These are phyloP conservation scores for Ophiocordyceps polyrhachis-furcata DNA, from an alignment of 2,329 filamentous ascomycete species.

Conservation along the genomic window DNA sequence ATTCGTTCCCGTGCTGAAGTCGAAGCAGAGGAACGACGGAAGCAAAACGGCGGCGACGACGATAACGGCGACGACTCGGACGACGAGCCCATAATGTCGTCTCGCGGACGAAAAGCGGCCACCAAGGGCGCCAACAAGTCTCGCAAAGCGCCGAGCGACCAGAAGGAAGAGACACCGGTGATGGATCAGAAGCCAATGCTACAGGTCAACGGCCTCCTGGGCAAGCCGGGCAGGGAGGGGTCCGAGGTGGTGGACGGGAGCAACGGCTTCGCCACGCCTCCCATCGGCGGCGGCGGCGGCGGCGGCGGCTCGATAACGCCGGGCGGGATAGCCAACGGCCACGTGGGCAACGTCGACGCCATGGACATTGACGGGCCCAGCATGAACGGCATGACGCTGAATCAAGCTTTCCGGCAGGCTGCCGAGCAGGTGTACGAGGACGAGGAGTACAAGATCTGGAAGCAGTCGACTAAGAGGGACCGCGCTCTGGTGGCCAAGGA, in stretches of 20 bases:
- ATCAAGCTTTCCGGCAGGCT: conserved; percentile 44
- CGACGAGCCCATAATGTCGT: conserved; percentile 97
- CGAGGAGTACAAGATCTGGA: conserved; percentile 96
- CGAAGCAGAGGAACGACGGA: conserved; percentile 68
- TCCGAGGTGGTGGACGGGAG: conserved; percentile 67
- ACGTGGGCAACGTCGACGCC: conserved; percentile 57
- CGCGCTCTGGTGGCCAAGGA: conserved; percentile 74
- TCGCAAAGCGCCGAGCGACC: conserved; percentile 53
- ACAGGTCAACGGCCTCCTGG: conserved; percentile 45
- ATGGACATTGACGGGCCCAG: conserved; percentile 76
- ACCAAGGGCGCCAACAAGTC: conserved; percentile 64
- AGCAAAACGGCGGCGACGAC: conserved; percentile 69
- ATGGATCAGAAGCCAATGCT: conserved; percentile 56
- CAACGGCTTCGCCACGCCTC: conserved; percentile 74
- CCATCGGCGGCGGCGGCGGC: conserved; percentile 47
- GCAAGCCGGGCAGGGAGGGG: conserved; percentile 42
- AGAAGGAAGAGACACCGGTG: conserved; percentile 61
- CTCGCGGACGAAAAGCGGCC: conserved; percentile 65
- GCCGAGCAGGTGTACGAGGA: conserved; percentile 68
- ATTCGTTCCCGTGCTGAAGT: conserved; percentile 87
- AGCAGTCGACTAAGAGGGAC: conserved; percentile 95
- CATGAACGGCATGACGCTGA: conserved; percentile 44
- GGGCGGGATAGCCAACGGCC: conserved; percentile 42
- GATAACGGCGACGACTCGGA: conserved; percentile 83
- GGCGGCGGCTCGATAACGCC: conserved; percentile 71